These are phyloP conservation scores for Zygotorulaspora florentina DNA, from an alignment of 805 yeast species.

Conservation along the genomic window DNA sequence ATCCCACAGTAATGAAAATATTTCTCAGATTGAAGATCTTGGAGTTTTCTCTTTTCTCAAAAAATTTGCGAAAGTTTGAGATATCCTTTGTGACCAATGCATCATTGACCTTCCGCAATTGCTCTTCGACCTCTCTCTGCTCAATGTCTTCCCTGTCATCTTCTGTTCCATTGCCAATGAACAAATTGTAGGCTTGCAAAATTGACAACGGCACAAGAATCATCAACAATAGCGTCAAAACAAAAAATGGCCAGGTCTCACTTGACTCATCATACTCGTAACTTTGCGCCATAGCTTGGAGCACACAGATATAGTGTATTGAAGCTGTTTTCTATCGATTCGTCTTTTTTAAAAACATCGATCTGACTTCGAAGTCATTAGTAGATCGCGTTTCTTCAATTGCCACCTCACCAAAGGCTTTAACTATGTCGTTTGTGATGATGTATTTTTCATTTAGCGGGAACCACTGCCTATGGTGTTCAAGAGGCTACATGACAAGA, in stretches of 20 bases:
- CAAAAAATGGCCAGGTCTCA: conserved; percentile 91
- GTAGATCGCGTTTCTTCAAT: no score
- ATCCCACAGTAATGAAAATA: conserved; percentile 45
- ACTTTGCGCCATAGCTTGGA: conserved; percentile 28
- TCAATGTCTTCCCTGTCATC: conserved; percentile 4
- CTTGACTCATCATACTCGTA: conserved; percentile 75
- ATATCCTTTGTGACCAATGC: conserved; percentile 20
- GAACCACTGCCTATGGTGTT: no score
- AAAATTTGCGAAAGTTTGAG: conserved; percentile 21
- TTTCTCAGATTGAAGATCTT: conserved; percentile 20
- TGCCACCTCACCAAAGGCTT: background rate
- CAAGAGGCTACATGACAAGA: no score
- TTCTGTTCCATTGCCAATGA: conserved; percentile 20
- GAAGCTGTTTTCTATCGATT: background rate
- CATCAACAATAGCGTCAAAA: conserved; percentile 64
- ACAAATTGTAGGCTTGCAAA: conserved; percentile 24
- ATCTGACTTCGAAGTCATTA: no score
- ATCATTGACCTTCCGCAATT: conserved; percentile 19
- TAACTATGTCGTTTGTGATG: background rate
- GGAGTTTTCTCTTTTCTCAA: conserved; percentile 20
- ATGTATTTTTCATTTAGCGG: background rate
- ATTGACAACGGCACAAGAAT: conserved; percentile 63
- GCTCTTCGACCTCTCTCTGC: conserved; percentile 8
- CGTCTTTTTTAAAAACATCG: background rate
- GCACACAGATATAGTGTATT: background rate